Evolutionary conservation across 1,284 basidiomycete species (phyloP), one percentile per base, ranked within the genome.

Genomic region (Papiliotrema terrestris): DNA sequence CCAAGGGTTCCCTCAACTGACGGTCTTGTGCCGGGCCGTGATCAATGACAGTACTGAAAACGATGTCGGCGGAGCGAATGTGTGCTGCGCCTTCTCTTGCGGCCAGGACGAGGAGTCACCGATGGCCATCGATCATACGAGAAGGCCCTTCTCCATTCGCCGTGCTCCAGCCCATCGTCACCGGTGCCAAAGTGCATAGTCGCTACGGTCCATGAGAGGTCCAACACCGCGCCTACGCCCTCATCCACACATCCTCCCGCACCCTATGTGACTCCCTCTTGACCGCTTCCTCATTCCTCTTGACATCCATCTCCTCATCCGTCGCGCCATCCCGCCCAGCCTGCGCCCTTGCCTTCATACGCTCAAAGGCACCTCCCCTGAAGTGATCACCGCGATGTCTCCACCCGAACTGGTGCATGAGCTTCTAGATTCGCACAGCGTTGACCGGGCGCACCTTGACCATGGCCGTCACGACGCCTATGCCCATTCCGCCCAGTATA

Each of bases 371-470:
- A 23, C 62, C 66, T 11, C 66, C 66, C 39, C 69, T 56, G 60
- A 72, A 67, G 43, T 66, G 61, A 32, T 72, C 62, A 1, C 66
- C 69, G 2, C 73, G 63, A 65, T 75, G 73, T 37, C 71, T 62
- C 73, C 73, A 75, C 5, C 66, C 64, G 45, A 73, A 75, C 73
- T 75, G 56, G 6, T 36, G 25, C 29, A 47, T 56, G 35, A 59
- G 55, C 52, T 25, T 13, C 29, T 5, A 32, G 11, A 32, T 32
- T 6, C 5, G 29, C 29, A 32, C 5, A 32, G 29, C 29, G 5
- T 32, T 32, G n/a, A 52, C 15, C 13, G 1, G 9, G 38, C 70
- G 39, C 50, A 74, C 73, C 63, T 75, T 75, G 26, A 60, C 60
- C 8, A 72, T 48, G 25, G 66, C 72, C 42, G 70, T 72, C 17